A percentile compares a stretch with the other conserved stretches of the same genome.
phyloP scores from a whole-genome alignment of 2,329 filamentous ascomycete species.

The Apiospora aurea region DNA sequence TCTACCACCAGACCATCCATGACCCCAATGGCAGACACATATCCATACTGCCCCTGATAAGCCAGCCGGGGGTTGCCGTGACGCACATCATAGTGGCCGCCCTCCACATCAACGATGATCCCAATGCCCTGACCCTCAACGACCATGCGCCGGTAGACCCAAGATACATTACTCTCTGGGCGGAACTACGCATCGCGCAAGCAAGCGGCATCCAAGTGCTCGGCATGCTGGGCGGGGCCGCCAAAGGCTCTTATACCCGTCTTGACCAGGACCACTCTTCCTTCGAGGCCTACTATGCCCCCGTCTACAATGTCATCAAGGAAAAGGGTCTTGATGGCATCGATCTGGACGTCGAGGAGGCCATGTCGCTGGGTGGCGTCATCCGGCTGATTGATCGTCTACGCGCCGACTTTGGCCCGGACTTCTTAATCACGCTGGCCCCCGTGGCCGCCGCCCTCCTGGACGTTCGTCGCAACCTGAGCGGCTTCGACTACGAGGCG shows the following conservation, averaged over 20 bases:
- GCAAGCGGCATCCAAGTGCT: constrained; percentile 75
- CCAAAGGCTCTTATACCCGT: constrained; percentile 71
- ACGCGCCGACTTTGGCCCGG: constrained; percentile 68
- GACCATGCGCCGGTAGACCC: constrained; percentile 71
- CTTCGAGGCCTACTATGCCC: constrained; percentile 75
- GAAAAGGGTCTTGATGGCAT: constrained; percentile 67
- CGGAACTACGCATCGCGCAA: constrained; percentile 73
- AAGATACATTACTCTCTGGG: constrained; percentile 72
- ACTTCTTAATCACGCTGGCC: constrained; percentile 78
- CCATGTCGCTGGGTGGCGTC: constrained; percentile 68
- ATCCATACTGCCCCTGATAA: constrained; percentile 51
- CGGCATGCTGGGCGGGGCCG: constrained; percentile 82
- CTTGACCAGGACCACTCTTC: constrained; percentile 55
- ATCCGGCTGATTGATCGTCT: constrained; percentile 70
- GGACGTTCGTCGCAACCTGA: constrained; percentile 67
- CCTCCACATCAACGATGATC: constrained; percentile 76
- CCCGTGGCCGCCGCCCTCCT: constrained; percentile 79
- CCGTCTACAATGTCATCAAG: constrained; percentile 67
- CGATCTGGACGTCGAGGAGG: constrained; percentile 79
- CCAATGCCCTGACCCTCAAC: constrained; percentile 73
- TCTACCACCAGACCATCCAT: constrained; percentile 52
- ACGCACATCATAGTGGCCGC: constrained; percentile 82
- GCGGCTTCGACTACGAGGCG: constrained; percentile 76
- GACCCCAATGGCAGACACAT: constrained; percentile 45
- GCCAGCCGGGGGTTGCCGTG: constrained; percentile 45